These are phyloP conservation scores for Scheffersomyces stipitis DNA, from an alignment of 805 yeast genomes.

Conservation along the genomic window DNA sequence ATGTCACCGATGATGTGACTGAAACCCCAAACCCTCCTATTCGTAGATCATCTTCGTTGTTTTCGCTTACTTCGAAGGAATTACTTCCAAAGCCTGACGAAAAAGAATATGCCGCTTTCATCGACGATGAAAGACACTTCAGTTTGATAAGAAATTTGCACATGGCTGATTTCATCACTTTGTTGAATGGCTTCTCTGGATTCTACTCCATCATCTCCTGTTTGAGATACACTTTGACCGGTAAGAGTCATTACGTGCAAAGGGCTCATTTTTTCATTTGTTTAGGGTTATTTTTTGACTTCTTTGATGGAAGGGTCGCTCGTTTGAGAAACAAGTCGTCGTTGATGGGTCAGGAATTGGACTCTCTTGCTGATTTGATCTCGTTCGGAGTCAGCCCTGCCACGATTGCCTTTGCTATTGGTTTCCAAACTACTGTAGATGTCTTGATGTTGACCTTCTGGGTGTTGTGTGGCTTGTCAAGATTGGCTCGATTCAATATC, in stretches of 20 bases:
- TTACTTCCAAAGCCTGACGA: slow-evolving; percentile 78
- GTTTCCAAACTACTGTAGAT: slow-evolving; percentile 82
- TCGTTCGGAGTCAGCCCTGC: slow-evolving; percentile 98
- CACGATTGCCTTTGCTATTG: slow-evolving; percentile 85
- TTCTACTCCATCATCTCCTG: slow-evolving; percentile 88
- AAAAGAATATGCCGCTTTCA: slow-evolving; percentile 73
- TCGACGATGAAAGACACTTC: slow-evolving; percentile 81
- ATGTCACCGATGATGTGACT: slow-evolving; percentile 18
- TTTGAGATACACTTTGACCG: slow-evolving; percentile 73
- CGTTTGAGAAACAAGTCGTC: slow-evolving; percentile 89
- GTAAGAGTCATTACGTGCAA: slow-evolving; percentile 67
- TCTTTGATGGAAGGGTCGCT: slow-evolving; percentile 96
- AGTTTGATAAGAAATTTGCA: slow-evolving; percentile 85
- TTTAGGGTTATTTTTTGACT: slow-evolving; percentile 93
- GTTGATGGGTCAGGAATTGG: slow-evolving; percentile 96
- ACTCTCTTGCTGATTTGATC: slow-evolving; percentile 91
- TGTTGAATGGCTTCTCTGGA: slow-evolving; percentile 91
- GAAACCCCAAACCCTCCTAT: slow-evolving; percentile 29
- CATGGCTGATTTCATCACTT: slow-evolving; percentile 93
- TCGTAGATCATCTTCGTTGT: slow-evolving; percentile 54
- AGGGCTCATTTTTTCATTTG: slow-evolving; percentile 87
- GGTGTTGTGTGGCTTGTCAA: slow-evolving; percentile 89
- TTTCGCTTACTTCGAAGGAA: slow-evolving; percentile 51
- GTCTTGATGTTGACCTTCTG: slow-evolving; percentile 74
- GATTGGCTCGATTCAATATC: slow-evolving; percentile 94